Evolutionary conservation across 208 protist species (phyloP).

Genomic region (Balamuthia mandrillaris): DNA sequence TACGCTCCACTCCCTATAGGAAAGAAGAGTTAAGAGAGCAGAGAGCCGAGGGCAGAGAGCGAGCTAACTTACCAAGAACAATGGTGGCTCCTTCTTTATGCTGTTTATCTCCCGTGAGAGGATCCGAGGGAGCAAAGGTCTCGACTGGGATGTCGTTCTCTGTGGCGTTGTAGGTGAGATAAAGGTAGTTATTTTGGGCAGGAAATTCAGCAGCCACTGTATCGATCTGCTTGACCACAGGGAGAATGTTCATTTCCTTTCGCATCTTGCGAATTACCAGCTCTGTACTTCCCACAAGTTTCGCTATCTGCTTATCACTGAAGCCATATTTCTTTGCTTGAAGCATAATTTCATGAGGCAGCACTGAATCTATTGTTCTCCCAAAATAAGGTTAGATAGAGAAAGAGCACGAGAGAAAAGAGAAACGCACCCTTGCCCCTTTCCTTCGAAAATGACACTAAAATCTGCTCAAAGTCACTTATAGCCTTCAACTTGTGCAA

Average conservation of each 20-base stretch:
- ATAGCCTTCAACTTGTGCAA: constrained; percentile 91
- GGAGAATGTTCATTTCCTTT: constrained; percentile 73
- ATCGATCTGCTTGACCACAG: constrained; percentile 94
- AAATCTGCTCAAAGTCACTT: constrained; percentile 49
- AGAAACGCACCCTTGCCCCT: neutral
- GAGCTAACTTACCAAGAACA: neutral
- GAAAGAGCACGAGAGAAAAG: no score
- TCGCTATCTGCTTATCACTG: constrained; percentile 87
- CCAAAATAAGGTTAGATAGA: no score
- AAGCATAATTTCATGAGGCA: constrained; percentile 71
- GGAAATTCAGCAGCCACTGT: constrained; percentile 93
- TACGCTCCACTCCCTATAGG: constrained; percentile 96
- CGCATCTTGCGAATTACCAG: constrained; percentile 48
- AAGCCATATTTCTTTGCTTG: constrained; percentile 89
- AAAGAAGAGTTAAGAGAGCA: no score
- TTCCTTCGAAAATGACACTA: constrained; percentile 1
- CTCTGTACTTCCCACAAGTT: constrained; percentile 45
- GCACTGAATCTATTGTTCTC: no score
- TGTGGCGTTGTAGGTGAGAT: constrained; percentile 84
- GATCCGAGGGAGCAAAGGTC: neutral
- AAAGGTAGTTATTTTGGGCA: constrained; percentile 89
- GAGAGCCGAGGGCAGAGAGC: no score
- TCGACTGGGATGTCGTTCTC: constrained; percentile 58
- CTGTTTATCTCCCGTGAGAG: no score
- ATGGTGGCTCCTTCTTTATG: no score